A percentile compares a stretch with the other conserved stretches of the same genome.
phyloP scores from a whole-genome alignment of 1,139 yeast genomes.

The Kluyveromyces sp. region DNA sequence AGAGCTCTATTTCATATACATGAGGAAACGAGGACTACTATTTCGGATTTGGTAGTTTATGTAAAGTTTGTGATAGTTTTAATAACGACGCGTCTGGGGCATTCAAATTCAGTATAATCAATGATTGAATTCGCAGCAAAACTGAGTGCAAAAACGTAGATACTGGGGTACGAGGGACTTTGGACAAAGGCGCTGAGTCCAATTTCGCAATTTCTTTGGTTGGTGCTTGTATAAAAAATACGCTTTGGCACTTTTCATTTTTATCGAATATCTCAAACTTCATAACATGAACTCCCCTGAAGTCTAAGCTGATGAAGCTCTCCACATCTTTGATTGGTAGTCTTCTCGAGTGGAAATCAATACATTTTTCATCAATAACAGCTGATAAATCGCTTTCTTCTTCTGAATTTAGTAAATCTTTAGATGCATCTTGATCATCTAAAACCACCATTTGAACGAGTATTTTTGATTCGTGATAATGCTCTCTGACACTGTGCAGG shows the following conservation, averaged over 20 bases:
- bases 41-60: constrained; percentile 11
- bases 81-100: constrained; percentile 9
- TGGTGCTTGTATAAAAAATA: constrained; percentile 6
- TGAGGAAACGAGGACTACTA: constrained; percentile 7
- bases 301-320: not conserved
- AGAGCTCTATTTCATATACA: constrained; percentile 1
- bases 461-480: constrained; percentile 8
- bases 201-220: constrained; percentile 1
- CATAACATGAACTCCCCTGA: constrained; percentile 6
- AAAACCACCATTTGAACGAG: constrained; percentile 27
- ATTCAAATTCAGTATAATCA: constrained; percentile 15
- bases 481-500: not conserved
- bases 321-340: constrained; percentile 2
- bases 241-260: not conserved
- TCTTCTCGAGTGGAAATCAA: constrained; percentile 6
- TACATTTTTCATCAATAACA: constrained; percentile 7
- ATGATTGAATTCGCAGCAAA: constrained; percentile 24
- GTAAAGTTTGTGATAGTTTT: constrained; percentile 12
- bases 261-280: constrained; percentile 2
- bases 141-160: constrained; percentile 24
- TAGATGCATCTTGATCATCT: constrained; percentile 15
- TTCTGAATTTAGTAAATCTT: constrained; percentile 12
- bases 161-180: constrained; percentile 18
- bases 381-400: constrained; percentile 6
- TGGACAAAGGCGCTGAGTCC: constrained; percentile 10